Evolutionary conservation across 2,329 filamentous ascomycete genomes (phyloP).

Genomic region (Aplosporella prunicola): DNA sequence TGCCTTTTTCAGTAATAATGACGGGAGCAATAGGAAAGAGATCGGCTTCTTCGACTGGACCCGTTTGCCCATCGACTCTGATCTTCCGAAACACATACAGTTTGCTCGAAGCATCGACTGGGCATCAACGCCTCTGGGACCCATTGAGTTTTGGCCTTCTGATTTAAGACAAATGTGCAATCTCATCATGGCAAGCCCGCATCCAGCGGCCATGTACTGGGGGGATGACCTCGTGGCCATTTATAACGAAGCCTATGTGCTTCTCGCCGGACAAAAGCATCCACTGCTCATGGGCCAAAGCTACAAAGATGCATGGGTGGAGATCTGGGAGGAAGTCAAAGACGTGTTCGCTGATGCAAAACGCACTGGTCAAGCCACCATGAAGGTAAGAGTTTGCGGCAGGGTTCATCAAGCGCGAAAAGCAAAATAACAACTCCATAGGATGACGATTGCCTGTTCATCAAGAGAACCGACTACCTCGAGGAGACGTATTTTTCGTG

Average conservation of each 20-base stretch:
- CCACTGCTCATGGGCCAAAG: constrained; percentile 63
- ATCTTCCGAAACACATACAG: constrained; percentile 59
- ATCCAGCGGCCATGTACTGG: constrained; percentile 70
- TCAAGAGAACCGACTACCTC: constrained; percentile 57
- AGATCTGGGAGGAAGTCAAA: constrained; percentile 65
- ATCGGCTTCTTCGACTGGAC: constrained; percentile 73
- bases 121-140: constrained; percentile 62
- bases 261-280: constrained; percentile 70
- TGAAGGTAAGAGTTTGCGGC: constrained; percentile 59
- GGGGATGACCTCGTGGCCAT: constrained; percentile 58
- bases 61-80: constrained; percentile 52
- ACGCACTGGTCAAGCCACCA: constrained; percentile 64
- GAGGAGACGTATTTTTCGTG: constrained; percentile 79
- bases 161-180: constrained; percentile 73
- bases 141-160: constrained; percentile 62
- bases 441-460: constrained; percentile 68
- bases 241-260: constrained; percentile 63
- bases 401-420: no score
- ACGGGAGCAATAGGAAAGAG: constrained; percentile 21
- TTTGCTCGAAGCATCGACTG: constrained; percentile 66
- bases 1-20: constrained; percentile 24
- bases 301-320: constrained; percentile 59
- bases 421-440: no score
- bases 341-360: constrained; percentile 59
- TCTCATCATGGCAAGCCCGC: constrained; percentile 55